Percentiles rank a stretch among this genome's conserved stretches.
These are phyloP conservation scores for Verticillium longisporum DNA, from an alignment of 2,329 filamentous ascomycete genomes.

Conservation along the genomic window DNA sequence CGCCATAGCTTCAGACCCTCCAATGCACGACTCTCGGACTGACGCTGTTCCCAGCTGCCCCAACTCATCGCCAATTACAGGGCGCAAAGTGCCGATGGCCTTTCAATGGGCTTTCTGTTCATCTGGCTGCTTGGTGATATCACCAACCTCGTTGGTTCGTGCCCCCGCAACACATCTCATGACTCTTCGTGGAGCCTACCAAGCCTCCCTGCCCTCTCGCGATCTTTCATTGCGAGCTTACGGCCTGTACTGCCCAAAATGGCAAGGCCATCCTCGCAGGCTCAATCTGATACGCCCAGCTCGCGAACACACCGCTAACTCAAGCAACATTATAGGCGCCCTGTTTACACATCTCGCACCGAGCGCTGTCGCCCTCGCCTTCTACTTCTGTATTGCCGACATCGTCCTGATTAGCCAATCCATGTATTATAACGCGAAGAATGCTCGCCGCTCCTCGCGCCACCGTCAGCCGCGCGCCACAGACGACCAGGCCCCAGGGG, in stretches of 20 bases:
- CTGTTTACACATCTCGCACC: constrained; percentile 84
- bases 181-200: neutral
- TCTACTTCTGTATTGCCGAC: constrained; percentile 92
- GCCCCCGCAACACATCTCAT: neutral
- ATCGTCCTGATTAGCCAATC: constrained; percentile 79
- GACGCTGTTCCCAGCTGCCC: constrained; percentile 55
- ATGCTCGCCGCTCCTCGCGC: constrained; percentile 43
- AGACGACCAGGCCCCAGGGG: constrained; percentile 19
- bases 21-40: neutral
- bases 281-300: too few species aligned
- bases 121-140: constrained; percentile 88
- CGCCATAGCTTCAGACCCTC: neutral
- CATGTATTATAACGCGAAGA: constrained; percentile 78
- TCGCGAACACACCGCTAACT: neutral
- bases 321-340: constrained; percentile 51
- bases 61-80: constrained; percentile 93
- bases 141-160: constrained; percentile 61
- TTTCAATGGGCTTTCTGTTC: constrained; percentile 81
- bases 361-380: constrained; percentile 77
- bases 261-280: neutral
- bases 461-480: constrained; percentile 21
- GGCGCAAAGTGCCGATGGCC: constrained; percentile 77
- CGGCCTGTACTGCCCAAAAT: neutral
- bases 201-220: neutral
- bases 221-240: neutral